Evolutionary conservation across 1,284 basidiomycete genomes (phyloP), one percentile per base, ranked within the genome.

Genomic region (Earliella scabrosa): DNA sequence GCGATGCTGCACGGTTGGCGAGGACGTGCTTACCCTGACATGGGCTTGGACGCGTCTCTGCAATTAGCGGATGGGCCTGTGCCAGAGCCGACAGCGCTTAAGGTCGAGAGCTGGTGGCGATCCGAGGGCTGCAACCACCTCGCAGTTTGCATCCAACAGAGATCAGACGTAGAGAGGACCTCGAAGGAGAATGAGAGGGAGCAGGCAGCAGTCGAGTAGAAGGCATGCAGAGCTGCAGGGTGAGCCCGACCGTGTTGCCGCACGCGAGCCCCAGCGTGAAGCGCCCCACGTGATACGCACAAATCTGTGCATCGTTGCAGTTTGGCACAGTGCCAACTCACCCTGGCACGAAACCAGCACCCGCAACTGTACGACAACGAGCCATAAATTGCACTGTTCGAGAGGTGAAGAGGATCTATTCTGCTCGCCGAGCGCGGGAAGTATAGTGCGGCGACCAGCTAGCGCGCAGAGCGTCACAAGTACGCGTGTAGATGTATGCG

Each of bases 251-350:
- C n/a, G n/a, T n/a, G n/a, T n/a, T n/a, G n/a, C n/a, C n/a, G n/a
- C n/a, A n/a, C n/a, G n/a, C n/a, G n/a, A n/a, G n/a, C n/a, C n/a
- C n/a, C n/a, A n/a, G n/a, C n/a, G n/a, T n/a, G n/a, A n/a, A n/a
- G n/a, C n/a, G 14, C 40, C 6, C 18, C 53, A 54, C 53, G 53
- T 54, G 53, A 41, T 13, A 39, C n/a, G 6, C 3, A n/a, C 54
- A 39, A 43, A 52, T 47, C 39, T 4, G 18, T 49, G 14, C 18
- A 50, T 31, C 44, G 18, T 27, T 16, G 10, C 36, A n/a, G 18
- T 11, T 40, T 26, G 34, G 16, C 21, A 13, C 29, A 46, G 6
- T 20, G 10, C n/a, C n/a, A n/a, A n/a, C n/a, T n/a, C n/a, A n/a
- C n/a, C n/a, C n/a, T n/a, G n/a, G n/a, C n/a, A n/a, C n/a, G n/a